phyloP scores from a whole-genome alignment of 1,139 yeast species.

The Sugiyamaella xylanicola region DNA sequence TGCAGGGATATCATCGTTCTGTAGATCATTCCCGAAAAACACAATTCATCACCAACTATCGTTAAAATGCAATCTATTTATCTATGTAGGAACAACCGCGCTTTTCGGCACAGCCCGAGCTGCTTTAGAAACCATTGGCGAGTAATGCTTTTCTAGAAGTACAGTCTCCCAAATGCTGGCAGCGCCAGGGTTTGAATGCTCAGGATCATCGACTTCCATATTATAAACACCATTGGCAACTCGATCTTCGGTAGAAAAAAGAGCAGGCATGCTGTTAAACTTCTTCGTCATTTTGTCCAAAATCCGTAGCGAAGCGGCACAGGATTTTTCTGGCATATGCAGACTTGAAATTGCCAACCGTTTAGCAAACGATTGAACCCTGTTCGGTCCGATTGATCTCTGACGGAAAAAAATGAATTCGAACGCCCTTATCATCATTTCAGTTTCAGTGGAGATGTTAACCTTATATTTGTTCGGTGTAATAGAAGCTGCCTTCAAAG shows the following conservation, averaged over 20 bases:
- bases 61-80: no score
- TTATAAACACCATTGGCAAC: constrained; percentile 75
- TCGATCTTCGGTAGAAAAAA: constrained; percentile 86
- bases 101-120: constrained; percentile 36
- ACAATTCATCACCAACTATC: no score
- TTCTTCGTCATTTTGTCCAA: constrained; percentile 73
- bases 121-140: constrained; percentile 70
- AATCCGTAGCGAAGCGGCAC: constrained; percentile 74
- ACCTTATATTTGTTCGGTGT: constrained; percentile 45
- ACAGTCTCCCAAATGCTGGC: constrained; percentile 90
- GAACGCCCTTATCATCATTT: constrained; percentile 71
- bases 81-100: constrained; percentile 13
- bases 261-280: constrained; percentile 63
- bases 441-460: constrained; percentile 86
- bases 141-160: constrained; percentile 75
- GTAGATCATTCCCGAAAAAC: no score
- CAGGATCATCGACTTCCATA: constrained; percentile 66
- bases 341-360: constrained; percentile 65
- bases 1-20: no score
- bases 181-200: constrained; percentile 80
- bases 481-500: constrained; percentile 43
- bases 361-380: constrained; percentile 85
- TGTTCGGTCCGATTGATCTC: constrained; percentile 64
- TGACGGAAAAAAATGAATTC: constrained; percentile 83
- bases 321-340: constrained; percentile 86